Evolutionary conservation across 192 early-diverging fungal species (phyloP).

Genomic region (Backusella sp.): DNA sequence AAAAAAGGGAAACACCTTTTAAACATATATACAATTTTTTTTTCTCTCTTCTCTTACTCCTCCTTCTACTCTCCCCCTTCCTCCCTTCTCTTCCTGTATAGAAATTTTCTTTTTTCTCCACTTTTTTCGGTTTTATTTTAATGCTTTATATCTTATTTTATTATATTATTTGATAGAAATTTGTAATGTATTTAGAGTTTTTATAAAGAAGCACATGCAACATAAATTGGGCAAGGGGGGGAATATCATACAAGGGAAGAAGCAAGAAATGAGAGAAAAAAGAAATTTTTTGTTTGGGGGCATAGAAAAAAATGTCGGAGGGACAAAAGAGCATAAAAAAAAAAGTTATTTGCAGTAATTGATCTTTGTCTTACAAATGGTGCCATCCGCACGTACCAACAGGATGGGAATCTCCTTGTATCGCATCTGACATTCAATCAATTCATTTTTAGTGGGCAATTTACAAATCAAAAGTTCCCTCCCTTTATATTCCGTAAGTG

Average conservation of each 20-base stretch:
- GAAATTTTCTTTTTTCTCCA: not conserved
- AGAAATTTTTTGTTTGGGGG: not conserved
- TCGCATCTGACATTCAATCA: constrained; percentile 17
- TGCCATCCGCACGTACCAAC: constrained; percentile 38
- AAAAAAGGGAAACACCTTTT: not conserved
- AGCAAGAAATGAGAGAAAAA: not conserved
- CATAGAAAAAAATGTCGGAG: not conserved
- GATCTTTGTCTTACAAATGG: constrained; percentile 35
- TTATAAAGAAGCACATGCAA: constrained; percentile 3
- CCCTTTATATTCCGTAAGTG: constrained; percentile 46
- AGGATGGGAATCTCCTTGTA: constrained; percentile 29
- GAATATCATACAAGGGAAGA: not conserved
- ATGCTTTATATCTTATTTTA: not conserved
- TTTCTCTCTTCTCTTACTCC: not conserved
- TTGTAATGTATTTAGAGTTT: constrained; percentile 6
- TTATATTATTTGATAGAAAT: constrained; percentile 6
- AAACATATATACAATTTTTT: not conserved
- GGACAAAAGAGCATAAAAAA: not conserved
- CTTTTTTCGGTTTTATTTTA: not conserved
- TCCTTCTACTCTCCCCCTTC: not conserved
- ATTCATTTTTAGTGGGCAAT: constrained; percentile 36
- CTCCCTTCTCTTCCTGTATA: not conserved
- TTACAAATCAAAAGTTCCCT: constrained; percentile 44
- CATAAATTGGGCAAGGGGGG: not conserved
- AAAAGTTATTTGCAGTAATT: constrained; percentile 3